These are phyloP conservation scores for Canavalia gladiata DNA, from an alignment of 306 rosid species.

Conservation along the genomic window DNA sequence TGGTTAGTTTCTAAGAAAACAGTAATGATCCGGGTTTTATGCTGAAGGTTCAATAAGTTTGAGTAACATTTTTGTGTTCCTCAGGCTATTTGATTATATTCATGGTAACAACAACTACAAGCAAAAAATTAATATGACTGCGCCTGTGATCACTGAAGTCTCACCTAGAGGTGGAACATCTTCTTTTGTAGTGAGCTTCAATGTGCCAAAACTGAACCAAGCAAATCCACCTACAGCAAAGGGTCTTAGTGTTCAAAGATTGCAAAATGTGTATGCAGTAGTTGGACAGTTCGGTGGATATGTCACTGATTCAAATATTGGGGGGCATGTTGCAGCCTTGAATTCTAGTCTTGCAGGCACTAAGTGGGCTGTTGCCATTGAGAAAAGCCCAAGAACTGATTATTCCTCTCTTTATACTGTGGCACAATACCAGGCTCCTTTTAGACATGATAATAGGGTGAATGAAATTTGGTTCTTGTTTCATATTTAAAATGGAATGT, in stretches of 20 bases:
- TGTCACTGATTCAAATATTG: constrained; percentile 58
- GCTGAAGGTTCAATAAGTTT: too few species aligned
- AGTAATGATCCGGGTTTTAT: too few species aligned
- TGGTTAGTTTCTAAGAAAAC: neutral
- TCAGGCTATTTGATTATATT: constrained; percentile 76
- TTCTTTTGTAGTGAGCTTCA: constrained; percentile 80
- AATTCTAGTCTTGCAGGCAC: constrained; percentile 68
- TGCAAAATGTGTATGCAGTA: constrained; percentile 65
- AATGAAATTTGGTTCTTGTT: constrained; percentile 69
- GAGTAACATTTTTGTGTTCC: constrained; percentile 1
- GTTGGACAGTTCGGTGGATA: constrained; percentile 76
- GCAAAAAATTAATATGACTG: constrained; percentile 80
- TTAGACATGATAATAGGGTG: constrained; percentile 69
- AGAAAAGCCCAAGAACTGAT: constrained; percentile 32
- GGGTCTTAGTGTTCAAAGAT: constrained; percentile 68
- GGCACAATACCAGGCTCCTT: constrained; percentile 87
- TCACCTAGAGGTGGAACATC: constrained; percentile 74
- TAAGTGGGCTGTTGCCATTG: constrained; percentile 65
- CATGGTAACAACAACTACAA: constrained; percentile 73
- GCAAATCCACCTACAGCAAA: constrained; percentile 73
- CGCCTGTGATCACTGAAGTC: constrained; percentile 69
- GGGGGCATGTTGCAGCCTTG: constrained; percentile 71
- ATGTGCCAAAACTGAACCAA: constrained; percentile 73
- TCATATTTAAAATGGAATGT: neutral
- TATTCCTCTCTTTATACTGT: constrained; percentile 51